Conservation (phyloP, 805 yeast genomes). For the Wickerhamiella kurtzmanii region DNA sequence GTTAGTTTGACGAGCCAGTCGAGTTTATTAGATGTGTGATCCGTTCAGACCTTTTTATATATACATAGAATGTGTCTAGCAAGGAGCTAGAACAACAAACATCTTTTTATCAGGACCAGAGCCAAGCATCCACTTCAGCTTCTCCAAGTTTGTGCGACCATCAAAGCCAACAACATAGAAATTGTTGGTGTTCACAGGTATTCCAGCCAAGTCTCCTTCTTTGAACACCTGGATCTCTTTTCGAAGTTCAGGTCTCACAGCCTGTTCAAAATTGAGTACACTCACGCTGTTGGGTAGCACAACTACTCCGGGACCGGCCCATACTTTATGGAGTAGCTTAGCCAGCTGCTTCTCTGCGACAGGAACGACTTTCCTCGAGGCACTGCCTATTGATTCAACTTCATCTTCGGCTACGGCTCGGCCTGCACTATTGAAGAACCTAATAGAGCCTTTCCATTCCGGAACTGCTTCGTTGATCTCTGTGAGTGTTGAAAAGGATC, state of each 20-base stretch:
- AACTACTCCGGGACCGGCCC: constrained; percentile 9
- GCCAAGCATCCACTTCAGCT: constrained; percentile 1
- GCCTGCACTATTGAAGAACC: not conserved
- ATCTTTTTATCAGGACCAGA: not conserved
- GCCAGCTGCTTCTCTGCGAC: not conserved
- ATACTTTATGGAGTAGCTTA: constrained; percentile 1
- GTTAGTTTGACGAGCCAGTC: not conserved
- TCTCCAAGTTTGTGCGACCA: constrained; percentile 1
- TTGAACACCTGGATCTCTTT: constrained; percentile 1
- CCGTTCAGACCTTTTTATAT: no score
- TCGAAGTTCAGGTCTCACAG: not conserved
- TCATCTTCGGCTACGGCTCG: not conserved
- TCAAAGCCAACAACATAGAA: constrained; percentile 9
- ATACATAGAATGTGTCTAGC: not conserved
- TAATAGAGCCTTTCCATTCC: constrained; percentile 1
- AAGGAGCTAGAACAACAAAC: not conserved
- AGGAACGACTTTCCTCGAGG: not conserved
- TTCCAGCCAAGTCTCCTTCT: constrained; percentile 7
- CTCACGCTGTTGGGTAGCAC: constrained; percentile 4
- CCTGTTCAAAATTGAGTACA: not conserved
- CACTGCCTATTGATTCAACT: not conserved
- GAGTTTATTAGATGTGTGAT: no score
- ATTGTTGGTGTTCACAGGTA: constrained; percentile 5
- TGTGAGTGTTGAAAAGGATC: not conserved
- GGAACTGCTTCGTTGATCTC: not conserved